Base-by-base conservation (phyloP, 2,329 filamentous ascomycete genomes). In the Sphaerulina populicola region DNA sequence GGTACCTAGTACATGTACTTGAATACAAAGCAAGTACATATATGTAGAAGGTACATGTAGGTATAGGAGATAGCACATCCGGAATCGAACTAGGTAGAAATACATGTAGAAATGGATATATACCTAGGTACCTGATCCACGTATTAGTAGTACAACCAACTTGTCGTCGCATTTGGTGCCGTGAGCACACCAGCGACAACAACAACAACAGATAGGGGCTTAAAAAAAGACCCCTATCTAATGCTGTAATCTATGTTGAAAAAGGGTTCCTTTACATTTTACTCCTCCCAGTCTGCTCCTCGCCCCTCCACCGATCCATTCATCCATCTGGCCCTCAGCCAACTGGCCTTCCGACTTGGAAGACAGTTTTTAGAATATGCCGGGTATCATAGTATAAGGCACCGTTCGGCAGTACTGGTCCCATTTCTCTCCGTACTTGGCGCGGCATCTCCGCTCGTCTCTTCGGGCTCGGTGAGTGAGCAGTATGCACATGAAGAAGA, bases 361-460 rank as follows among this genome's bases (percentile, higher is more conserved):
- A 29, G 18, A 18, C 18, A 18, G 18, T 18, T 2, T 15, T 38
- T 36, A 53, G 15, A 46, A 58, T 27, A 59, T 42, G 9, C 52
- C 55, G 11, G 57, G 57, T 33, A 59, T 40, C 38, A 59, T 42
- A 12, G 52, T 49, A 18, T 54, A 59, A 1, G 49, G 57, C 42
- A 55, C 57, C 7, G 47, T 36, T 35, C 41, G 36, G 45, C 57
- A 57, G 36, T 59, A 59, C 47, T 55, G 49, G 30, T 53, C 57
- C 54, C 57, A 59, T 21, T 52, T 43, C 49, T 52, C 41, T 27
- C 57, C 57, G 46, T 57, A 59, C 48, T 59, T 59, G 31, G 23
- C 42, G 3, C 50, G 52, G 44, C 57, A 59, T 30, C 57, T 39
- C 23, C 51, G 39, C 40, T 59, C 57, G 15, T 59, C 55, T 3